Base-by-base conservation (phyloP, 331 rosid genomes). In the Malus hybrid region DNA sequence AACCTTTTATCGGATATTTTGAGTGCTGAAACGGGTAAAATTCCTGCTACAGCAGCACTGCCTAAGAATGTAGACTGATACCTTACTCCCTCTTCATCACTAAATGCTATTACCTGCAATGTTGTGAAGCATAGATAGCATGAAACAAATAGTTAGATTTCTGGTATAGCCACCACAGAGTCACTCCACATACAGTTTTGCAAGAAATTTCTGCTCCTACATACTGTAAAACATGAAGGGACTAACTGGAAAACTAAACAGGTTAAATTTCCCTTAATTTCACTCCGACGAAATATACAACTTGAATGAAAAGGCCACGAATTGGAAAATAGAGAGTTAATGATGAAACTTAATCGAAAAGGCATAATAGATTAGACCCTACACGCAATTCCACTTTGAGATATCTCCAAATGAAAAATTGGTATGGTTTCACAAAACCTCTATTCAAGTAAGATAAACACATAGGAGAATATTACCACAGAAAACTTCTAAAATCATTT, bases 41-140 rank as follows among this genome's bases (percentile, higher is more conserved):
- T 87, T 72, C 97, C 96, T 52, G 97, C 96, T 61, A 94, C 5
- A 24, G 97, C 96, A 68, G 90, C 99, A 72, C 97, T 94, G 28
- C 99, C 97, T 78, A 94, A 86, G 83, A 94, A 94, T 70, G 99
- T 94, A 64, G 97, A 88, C 60, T 94, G 97, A 84, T 92, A 94
- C 82, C 97, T 89, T 29, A 94, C 97, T 75, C 99, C 99, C 76
- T 92, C 97, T 81, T 94, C 98, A 77, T 93, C 98, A 71, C 98
- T 82, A 86, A 93, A 93, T 65, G 98, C 97, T 85, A 93, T 88
- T 72, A 93, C 90, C 97, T 93, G 85, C 71, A 86, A 67, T 48
- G 72, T 59, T 78, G 64, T 67, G 33, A 73, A 67, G 18, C 44
- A 70, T 36, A 44, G 19, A 56, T 24, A 61, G 65, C 76, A 77